Evolutionary conservation across 2,329 filamentous ascomycete species (phyloP), one percentile per base, ranked within the genome.

Genomic region (Samsoniella hepiali): DNA sequence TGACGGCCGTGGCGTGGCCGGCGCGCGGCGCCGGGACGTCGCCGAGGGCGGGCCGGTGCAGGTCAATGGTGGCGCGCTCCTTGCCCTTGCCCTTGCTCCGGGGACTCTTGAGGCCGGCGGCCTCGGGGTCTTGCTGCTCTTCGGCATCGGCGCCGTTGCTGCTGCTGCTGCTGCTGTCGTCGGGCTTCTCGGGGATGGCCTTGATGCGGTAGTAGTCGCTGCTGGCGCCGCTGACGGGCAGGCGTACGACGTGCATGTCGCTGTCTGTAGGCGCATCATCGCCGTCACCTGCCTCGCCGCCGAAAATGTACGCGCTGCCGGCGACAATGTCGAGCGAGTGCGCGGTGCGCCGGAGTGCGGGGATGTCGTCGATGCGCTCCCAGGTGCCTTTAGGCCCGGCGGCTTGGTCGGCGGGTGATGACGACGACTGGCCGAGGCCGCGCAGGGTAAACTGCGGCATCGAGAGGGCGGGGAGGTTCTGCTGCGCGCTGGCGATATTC

Each of bases 271-370:
- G 22, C 22, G 22, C 22, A 1, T 22, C 81, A 71, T 91, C 91
- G 76, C 93, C 90, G 63, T 88, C 82, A 3, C 89, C 82, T 53
- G 80, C 77, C 73, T 95, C 91, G 68, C 91, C 92, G 65, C 92
- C 91, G 71, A 93, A 96, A 69, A 96, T 81, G 74, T 86, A 89
- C 49, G 83, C 82, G 45, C 77, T 77, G 32, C 81, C 77, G 40
- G 77, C 77, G 54, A 88, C 72, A 53, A 88, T 81, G 50, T 90
- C 83, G 68, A 93, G 73, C 3, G 85, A 83, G 71, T 95, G 91
- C 0, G 91, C 93, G 1, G 91, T 94, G 61, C 91, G 87, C 45
- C 86, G 85, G 8, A 93, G 80, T 1, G 79, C 67, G 3, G 83
- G 81, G 40, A 84, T 71, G 45, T 79, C 72, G 47, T 79, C 72